Percentiles rank a stretch among this genome's conserved stretches.
Evolutionary conservation across 1,284 basidiomycete species (phyloP).

Genomic region (Trametes versicolor): DNA sequence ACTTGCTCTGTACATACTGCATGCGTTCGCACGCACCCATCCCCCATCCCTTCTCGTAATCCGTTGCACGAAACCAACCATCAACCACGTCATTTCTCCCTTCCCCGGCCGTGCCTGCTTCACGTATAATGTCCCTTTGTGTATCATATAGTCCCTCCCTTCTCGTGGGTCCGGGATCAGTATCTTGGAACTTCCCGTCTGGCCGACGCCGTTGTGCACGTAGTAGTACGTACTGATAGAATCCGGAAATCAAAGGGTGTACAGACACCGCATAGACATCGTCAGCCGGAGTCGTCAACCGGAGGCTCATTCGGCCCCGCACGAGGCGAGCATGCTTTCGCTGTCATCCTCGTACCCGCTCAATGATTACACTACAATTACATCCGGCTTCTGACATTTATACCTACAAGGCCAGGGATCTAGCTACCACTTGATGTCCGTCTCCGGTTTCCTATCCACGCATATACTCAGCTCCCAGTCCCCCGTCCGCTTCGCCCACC

Average conservation of each 20-base stretch:
- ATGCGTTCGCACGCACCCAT: constrained; percentile 1
- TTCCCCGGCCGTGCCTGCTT: constrained; percentile 1
- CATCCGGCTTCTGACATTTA: neutral
- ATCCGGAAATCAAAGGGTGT: constrained; percentile 5
- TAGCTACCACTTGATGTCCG: constrained; percentile 39
- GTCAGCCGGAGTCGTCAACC: neutral
- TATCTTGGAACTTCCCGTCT: constrained; percentile 15
- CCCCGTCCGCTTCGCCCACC: constrained; percentile 43
- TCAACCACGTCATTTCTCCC: neutral
- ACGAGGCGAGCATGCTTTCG: neutral
- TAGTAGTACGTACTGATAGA: constrained; percentile 22
- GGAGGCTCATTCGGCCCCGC: neutral
- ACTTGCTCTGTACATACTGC: constrained; percentile 24
- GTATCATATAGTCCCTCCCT: constrained; percentile 14
- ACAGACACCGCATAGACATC: neutral
- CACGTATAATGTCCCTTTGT: constrained; percentile 17
- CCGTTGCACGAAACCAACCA: neutral
- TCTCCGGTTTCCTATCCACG: constrained; percentile 35
- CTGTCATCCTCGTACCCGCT: neutral
- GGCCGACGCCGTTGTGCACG: constrained; percentile 2
- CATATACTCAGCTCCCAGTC: constrained; percentile 43
- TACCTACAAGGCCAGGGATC: neutral
- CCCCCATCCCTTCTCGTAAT: constrained; percentile 1
- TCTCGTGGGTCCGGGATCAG: neutral
- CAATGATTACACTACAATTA: neutral